Evolutionary conservation across 805 yeast genomes (phyloP), one percentile per base, ranked within the genome.

Genomic region (Zygosaccharomyces pseudorouxii): DNA sequence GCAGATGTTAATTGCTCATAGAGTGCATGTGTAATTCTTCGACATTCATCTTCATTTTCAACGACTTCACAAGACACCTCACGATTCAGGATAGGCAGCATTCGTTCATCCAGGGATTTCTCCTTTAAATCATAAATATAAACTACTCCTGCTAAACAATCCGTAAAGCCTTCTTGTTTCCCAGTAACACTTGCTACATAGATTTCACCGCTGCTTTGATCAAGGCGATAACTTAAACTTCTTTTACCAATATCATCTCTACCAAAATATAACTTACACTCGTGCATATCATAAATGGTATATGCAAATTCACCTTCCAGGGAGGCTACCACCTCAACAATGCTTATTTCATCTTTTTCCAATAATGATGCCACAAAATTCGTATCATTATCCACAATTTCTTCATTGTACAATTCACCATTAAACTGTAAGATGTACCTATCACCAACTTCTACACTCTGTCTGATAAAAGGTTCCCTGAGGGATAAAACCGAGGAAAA

Each of bases 271-370:
- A 88, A 55, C 27, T 50, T 63, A 0, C 69, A 52, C 0, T 61
- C 52, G 0, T 52, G 14, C n/a, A 56, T 56, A 58, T 85, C 88
- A 25, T 72, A 61, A 64, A 55, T 74, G 65, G 64, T 64, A 63
- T 71, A 81, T 0, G 99, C 93, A 71, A 83, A 93, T 60, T 92
- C 99, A 1, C 99, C 99, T 27, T 78, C 75, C 16, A 89, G 56
- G 1, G 43, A 45, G 6, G 68, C 60, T 1, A 88, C 60, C 0
- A 79, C 68, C 2, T 65, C 52, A 1, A 70, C 42, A 2, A 84
- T 65, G 19, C 79, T 74, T 1, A 52, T 49, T 1, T 64, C 60
- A 12, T 45, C 25, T 5, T 46, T 47, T 10, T 54, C 44, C 27
- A 86, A 60, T 27, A 58, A 57, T 1, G 70, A 57, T 42, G 71